Evolutionary conservation across 495 filamentous ascomycete genomes (phyloP), one percentile per base, ranked within the genome.

Genomic region (Glarea lozoyensis): DNA sequence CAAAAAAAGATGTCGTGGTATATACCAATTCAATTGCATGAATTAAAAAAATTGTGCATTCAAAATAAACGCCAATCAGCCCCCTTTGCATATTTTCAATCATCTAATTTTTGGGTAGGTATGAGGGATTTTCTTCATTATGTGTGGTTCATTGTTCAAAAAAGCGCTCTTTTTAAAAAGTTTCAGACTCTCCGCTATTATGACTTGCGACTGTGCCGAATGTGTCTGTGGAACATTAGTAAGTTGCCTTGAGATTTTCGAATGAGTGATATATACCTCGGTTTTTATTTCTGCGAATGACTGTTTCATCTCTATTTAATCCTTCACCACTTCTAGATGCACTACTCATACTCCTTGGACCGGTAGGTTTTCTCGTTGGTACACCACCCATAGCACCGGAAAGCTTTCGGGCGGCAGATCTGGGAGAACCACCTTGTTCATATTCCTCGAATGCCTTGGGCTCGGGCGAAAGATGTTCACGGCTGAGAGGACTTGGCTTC

Each of bases 131-230:
- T 34, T 34, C n/a, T 34, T 34, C n/a, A 13, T 11, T 4, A 34
- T 34, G 12, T 6, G 4, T 34, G 6, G n/a, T 34, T 16, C 17
- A 34, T 34, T 34, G 25, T 29, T 29, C n/a, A n/a, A n/a, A n/a
- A n/a, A n/a, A n/a, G n/a, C n/a, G n/a, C n/a, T n/a, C n/a, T n/a
- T 25, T 27, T 52, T 24, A 76, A 48, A 73, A 74, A 20, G 70
- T 73, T 49, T 76, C 72, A 18, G 65, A 69, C 42, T 74, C 70
- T 40, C 66, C 67, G 44, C 65, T 70, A 17, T 57, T 43, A 46
- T 48, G 48, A 46, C 50, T 53, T 20, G 56, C 61, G 15, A 71
- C 48, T 1, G 69, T 65, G 43, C 70, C 70, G 51, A 74, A 76
- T 17, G 72, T 76, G 58, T 76, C 72, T 76, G 38, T n/a, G n/a